These are phyloP conservation scores for Zychaea mexicana DNA, from an alignment of 371 early-diverging fungal species.

Conservation along the genomic window DNA sequence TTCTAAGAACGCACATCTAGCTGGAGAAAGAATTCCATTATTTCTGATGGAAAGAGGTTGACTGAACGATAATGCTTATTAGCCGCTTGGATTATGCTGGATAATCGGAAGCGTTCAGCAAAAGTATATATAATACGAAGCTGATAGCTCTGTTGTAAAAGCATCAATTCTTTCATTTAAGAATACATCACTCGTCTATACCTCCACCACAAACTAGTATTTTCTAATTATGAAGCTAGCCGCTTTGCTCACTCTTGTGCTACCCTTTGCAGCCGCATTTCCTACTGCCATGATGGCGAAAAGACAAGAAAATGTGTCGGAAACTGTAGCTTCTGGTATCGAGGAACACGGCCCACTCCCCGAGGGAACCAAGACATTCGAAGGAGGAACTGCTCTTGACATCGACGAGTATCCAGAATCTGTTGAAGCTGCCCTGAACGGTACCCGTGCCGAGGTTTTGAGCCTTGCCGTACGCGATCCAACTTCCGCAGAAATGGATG, in stretches of 20 bases:
- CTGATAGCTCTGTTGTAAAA: not conserved
- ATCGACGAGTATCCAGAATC: not conserved
- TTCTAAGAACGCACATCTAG: not conserved
- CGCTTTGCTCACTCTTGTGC: slow-evolving; percentile 1
- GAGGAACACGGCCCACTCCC: slow-evolving; percentile 18
- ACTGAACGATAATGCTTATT: not conserved
- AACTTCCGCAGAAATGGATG: slow-evolving; percentile 3
- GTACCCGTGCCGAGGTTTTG: not conserved
- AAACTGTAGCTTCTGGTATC: slow-evolving; percentile 10
- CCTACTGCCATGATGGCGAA: not conserved
- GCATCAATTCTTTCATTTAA: not conserved
- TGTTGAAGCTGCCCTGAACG: not conserved
- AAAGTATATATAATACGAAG: not conserved
- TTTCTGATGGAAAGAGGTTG: not conserved
- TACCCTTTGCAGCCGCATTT: not conserved
- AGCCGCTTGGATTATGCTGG: not conserved
- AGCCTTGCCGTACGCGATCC: slow-evolving; percentile 4
- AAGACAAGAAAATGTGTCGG: not conserved
- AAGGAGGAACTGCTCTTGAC: not conserved
- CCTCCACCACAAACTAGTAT: not conserved
- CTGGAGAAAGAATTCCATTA: slow-evolving; percentile 5
- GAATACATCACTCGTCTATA: not conserved
- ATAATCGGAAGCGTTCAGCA: not conserved
- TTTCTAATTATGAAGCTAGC: slow-evolving; percentile 1
- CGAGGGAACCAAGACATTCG: slow-evolving; percentile 6